Conservation (phyloP, 2,329 filamentous ascomycete species). For the Fusarium sp. region DNA sequence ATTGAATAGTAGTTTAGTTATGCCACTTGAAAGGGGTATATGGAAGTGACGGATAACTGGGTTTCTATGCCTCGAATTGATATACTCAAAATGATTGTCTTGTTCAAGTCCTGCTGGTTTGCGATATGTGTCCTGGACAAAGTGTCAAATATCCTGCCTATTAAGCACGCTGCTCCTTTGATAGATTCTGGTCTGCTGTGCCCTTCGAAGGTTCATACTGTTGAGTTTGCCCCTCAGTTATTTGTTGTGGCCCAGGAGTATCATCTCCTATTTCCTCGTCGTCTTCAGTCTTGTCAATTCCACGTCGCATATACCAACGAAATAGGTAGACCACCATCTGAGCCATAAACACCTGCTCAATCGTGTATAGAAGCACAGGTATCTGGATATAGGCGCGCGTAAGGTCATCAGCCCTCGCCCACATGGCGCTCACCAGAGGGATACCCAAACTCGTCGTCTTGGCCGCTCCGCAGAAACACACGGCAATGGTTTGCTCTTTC, state of each 20-base stretch:
- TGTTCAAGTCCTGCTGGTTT: not conserved
- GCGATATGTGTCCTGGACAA: not conserved
- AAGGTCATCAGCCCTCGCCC: constrained; percentile 63
- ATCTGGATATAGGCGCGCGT: constrained; percentile 70
- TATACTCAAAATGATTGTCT: not conserved
- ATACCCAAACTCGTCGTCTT: constrained; percentile 79
- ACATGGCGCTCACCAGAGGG: constrained; percentile 76
- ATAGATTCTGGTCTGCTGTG: not conserved
- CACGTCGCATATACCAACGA: constrained; percentile 53
- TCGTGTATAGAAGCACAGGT: constrained; percentile 70
- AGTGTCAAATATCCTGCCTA: not conserved
- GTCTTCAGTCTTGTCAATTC: constrained; percentile 38
- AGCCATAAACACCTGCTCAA: constrained; percentile 64
- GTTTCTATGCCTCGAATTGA: not conserved
- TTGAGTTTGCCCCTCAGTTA: constrained; percentile 1
- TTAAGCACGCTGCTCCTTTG: not conserved
- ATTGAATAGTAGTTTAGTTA: not conserved
- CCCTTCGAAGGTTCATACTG: not conserved
- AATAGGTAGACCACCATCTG: constrained; percentile 60
- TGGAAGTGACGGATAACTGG: not conserved
- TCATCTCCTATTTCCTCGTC: constrained; percentile 24
- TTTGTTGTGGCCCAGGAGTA: not conserved
- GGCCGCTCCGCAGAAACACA: constrained; percentile 78
- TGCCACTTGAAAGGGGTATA: constrained; percentile 4
- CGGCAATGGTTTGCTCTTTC: constrained; percentile 72